These are phyloP conservation scores for Emergomyces pasteurianus DNA, from an alignment of 2,329 filamentous ascomycete genomes.

Conservation along the genomic window DNA sequence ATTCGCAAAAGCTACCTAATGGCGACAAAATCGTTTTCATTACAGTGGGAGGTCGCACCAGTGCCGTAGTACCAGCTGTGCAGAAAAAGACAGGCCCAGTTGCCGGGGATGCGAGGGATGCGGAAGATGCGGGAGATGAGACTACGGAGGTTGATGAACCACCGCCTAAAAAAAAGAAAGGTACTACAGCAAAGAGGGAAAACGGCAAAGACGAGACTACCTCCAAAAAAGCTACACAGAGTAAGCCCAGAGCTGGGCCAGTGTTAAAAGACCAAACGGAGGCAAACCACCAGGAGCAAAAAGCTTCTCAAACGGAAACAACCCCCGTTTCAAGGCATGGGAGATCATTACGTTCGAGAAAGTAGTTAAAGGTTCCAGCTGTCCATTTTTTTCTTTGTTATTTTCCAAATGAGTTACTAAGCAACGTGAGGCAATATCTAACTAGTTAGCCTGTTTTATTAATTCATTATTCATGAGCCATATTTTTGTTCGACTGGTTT, in stretches of 20 bases:
- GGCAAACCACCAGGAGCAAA: background rate
- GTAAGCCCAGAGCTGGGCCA: conserved; percentile 3
- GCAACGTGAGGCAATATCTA: background rate
- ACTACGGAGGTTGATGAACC: conserved; percentile 14
- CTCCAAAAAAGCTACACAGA: conserved; percentile 8
- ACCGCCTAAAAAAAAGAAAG: conserved; percentile 21
- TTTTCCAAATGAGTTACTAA: background rate
- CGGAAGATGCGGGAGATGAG: conserved; percentile 29
- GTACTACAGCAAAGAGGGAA: conserved; percentile 12
- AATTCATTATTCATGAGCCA: background rate
- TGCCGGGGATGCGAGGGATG: conserved; percentile 40
- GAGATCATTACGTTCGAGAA: background rate
- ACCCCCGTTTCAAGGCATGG: background rate
- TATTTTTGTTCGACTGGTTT: background rate
- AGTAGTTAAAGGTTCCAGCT: background rate
- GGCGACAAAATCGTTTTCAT: conserved; percentile 77
- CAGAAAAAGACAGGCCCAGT: conserved; percentile 69
- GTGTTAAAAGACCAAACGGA: background rate
- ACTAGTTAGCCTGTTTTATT: background rate
- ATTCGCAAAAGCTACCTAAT: conserved; percentile 57
- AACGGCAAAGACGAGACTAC: conserved; percentile 6
- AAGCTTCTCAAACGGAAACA: background rate
- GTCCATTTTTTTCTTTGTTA: background rate
- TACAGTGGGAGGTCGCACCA: conserved; percentile 83
- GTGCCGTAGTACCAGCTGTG: conserved; percentile 70